These are phyloP conservation scores for Mycena epipterygia DNA, from an alignment of 768 basidiomycete species.

Conservation along the genomic window DNA sequence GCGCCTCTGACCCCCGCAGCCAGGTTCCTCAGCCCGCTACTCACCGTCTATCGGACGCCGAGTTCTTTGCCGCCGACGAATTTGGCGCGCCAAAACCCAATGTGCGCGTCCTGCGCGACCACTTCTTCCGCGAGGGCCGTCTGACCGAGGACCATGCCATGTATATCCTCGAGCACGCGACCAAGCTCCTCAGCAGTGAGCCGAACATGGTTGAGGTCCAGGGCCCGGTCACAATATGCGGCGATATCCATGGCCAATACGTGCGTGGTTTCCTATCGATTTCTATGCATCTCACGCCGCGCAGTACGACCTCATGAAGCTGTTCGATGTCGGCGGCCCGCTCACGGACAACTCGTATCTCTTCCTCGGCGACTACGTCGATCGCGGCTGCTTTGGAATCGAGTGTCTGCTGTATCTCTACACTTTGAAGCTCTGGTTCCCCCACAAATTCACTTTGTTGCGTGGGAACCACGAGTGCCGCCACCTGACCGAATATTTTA, in stretches of 20 bases:
- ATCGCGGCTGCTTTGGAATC: conserved; percentile 92
- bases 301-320: conserved; percentile 98
- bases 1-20: conserved; percentile 21
- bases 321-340: conserved; percentile 94
- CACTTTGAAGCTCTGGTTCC: conserved; percentile 92
- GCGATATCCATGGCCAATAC: conserved; percentile 98
- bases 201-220: conserved; percentile 89
- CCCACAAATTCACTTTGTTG: conserved; percentile 83
- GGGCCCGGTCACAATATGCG: conserved; percentile 95
- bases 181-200: conserved; percentile 77
- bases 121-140: conserved; percentile 90
- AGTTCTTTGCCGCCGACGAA: conserved; percentile 37
- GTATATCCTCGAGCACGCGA: conserved; percentile 80
- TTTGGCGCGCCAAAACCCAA: conserved; percentile 36
- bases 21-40: conserved; percentile 28
- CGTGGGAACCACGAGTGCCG: conserved; percentile 98
- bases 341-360: conserved; percentile 88
- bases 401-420: conserved; percentile 96
- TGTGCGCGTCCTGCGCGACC: conserved; percentile 74
- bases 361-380: conserved; percentile 97
- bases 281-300: not conserved
- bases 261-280: conserved; percentile 55
- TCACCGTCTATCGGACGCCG: conserved; percentile 32
- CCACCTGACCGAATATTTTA: conserved; percentile 97
- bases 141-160: conserved; percentile 89